Evolutionary conservation across 1,284 basidiomycete species (phyloP).

Genomic region (Moesziomyces parantarcticus): DNA sequence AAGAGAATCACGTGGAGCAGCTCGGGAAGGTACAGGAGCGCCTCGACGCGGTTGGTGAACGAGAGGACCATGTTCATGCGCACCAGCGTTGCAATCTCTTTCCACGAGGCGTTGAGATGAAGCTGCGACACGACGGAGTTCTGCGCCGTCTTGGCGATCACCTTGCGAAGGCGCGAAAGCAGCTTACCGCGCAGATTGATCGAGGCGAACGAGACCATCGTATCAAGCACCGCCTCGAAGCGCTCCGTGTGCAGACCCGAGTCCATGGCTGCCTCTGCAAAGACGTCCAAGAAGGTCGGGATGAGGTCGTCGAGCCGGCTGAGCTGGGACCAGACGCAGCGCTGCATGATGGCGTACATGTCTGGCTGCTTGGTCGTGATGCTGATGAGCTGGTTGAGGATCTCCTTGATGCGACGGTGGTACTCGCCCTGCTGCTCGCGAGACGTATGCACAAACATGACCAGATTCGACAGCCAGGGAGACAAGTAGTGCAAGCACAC

Average conservation of each 20-base stretch:
- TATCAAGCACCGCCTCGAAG: slow-evolving; percentile 64
- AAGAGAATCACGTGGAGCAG: slow-evolving; percentile 60
- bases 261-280: slow-evolving; percentile 63
- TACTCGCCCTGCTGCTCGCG: slow-evolving; percentile 62
- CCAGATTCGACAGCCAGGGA: slow-evolving; percentile 62
- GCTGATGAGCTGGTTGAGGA: slow-evolving; percentile 60
- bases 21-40: slow-evolving; percentile 60
- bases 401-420: slow-evolving; percentile 62
- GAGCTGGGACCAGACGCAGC: slow-evolving; percentile 61
- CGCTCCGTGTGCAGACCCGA: slow-evolving; percentile 60
- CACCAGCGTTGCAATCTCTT: slow-evolving; percentile 63
- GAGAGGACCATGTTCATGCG: slow-evolving; percentile 65
- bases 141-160: slow-evolving; percentile 63
- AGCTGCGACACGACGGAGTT: slow-evolving; percentile 53
- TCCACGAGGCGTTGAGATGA: slow-evolving; percentile 62
- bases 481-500: slow-evolving; percentile 61
- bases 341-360: slow-evolving; percentile 65
- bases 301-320: slow-evolving; percentile 63
- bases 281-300: slow-evolving; percentile 61
- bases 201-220: slow-evolving; percentile 63
- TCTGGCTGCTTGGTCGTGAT: slow-evolving; percentile 64
- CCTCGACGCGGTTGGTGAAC: slow-evolving; percentile 60
- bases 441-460: slow-evolving; percentile 59
- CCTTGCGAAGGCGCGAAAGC: slow-evolving; percentile 56
- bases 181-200: slow-evolving; percentile 64